These are phyloP conservation scores for Alnus rubra DNA, from an alignment of 306 rosid species.

Conservation along the genomic window DNA sequence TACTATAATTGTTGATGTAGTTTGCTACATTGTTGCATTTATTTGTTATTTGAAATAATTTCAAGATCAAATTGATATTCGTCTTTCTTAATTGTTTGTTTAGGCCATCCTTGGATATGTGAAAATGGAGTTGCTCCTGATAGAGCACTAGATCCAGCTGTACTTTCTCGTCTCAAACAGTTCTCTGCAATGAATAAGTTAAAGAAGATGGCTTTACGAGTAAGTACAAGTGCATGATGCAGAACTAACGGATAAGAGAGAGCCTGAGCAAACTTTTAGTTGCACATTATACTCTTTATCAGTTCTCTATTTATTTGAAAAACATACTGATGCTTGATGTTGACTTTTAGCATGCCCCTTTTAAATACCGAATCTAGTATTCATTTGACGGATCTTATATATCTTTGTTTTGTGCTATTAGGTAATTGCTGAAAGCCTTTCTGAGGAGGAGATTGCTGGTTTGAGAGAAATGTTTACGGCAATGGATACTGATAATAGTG, in stretches of 20 bases:
- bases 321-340: slow-evolving; percentile 2
- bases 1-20: slow-evolving; percentile 15
- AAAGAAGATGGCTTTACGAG: slow-evolving; percentile 98
- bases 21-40: slow-evolving; percentile 24
- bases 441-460: slow-evolving; percentile 98
- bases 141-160: slow-evolving; percentile 94
- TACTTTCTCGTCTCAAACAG: slow-evolving; percentile 96
- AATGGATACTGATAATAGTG: slow-evolving; percentile 96
- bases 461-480: slow-evolving; percentile 85
- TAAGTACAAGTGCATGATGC: slow-evolving; percentile 40
- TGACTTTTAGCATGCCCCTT: slow-evolving; percentile 21
- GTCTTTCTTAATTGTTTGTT: slow-evolving; percentile 28
- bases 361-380: slow-evolving; percentile 8
- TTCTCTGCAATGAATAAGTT: slow-evolving; percentile 99
- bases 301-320: slow-evolving; percentile 2
- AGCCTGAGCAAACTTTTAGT: slow-evolving; percentile 8
- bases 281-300: background rate
- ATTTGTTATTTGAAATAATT: background rate
- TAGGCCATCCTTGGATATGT: slow-evolving; percentile 99
- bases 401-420: slow-evolving; percentile 39
- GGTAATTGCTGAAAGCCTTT: slow-evolving; percentile 97
- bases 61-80: slow-evolving; percentile 24
- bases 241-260: background rate
- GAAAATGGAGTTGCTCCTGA: slow-evolving; percentile 99
- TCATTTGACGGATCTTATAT: slow-evolving; percentile 6